Percentiles rank a stretch among this genome's conserved stretches.
These are phyloP conservation scores for Odonthalia washingtoniensis DNA, from an alignment of 31 red algal genomes.

Conservation along the genomic window DNA sequence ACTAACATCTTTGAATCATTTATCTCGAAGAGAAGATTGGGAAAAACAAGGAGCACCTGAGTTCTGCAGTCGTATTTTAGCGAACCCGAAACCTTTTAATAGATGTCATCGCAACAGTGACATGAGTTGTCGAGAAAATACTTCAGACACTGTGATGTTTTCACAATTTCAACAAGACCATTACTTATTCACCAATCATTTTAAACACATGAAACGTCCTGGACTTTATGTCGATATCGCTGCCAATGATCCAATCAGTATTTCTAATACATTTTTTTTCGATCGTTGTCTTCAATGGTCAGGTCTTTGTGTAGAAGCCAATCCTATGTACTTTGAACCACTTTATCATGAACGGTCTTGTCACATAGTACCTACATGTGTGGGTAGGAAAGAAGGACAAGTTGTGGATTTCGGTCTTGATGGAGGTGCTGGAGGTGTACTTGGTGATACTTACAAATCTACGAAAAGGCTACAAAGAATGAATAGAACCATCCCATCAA, in stretches of 20 bases:
- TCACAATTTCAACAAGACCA: constrained; percentile 69
- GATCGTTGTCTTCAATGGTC: constrained; percentile 63
- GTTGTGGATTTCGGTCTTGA: not conserved
- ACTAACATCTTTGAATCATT: too few relatives aligned
- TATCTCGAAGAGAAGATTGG: not conserved
- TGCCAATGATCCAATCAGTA: constrained; percentile 51
- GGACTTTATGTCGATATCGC: constrained; percentile 73
- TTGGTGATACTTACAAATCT: constrained; percentile 8
- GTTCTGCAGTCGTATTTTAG: not conserved
- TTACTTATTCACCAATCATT: constrained; percentile 59
- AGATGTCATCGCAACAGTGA: not conserved
- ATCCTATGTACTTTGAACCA: constrained; percentile 41
- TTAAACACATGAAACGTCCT: constrained; percentile 49
- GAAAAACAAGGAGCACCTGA: not conserved
- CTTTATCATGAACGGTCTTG: constrained; percentile 14
- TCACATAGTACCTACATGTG: not conserved
- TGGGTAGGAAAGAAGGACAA: not conserved
- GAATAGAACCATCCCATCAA: not conserved
- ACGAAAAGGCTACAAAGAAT: not conserved
- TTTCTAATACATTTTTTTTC: constrained; percentile 73
- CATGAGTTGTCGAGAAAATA: not conserved
- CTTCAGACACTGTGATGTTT: constrained; percentile 24
- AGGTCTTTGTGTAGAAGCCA: constrained; percentile 70
- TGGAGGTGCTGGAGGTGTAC: constrained; percentile 11
- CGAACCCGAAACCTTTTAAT: not conserved